Base-by-base conservation (phyloP, 148 eudicot species). In the Arbutus unedo region DNA sequence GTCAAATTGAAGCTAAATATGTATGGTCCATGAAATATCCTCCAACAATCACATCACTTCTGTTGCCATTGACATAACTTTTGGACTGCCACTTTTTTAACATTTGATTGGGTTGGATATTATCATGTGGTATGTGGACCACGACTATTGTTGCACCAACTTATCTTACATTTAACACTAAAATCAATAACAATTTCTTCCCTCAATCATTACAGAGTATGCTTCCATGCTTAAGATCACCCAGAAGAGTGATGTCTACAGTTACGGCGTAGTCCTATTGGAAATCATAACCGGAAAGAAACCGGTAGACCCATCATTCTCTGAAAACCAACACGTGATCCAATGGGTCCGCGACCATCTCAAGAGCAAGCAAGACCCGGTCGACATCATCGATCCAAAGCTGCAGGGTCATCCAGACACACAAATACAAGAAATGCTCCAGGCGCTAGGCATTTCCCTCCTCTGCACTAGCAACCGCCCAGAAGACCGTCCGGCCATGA, bases 371-470 rank as follows among this genome's bases (percentile, higher is more conserved):
- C 81, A 66, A 43, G 91, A 95, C 84, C 94, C 96, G 0, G 85
- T 91, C 10, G 93, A 94, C 47, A 76, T 93, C 8, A 89, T 95
- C 10, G 98, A 95, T 78, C 80, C 85, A 1, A 91, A 90, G 70
- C 91, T 95, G 47, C 98, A 93, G 55, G 94, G 96, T 23, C 90
- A 89, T 38, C 91, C 90, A 0, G 98, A 95, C 68, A 84, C 91
- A 7, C 96, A 92, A 76, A 76, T 95, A 19, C 98, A 95, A 84
- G 98, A 95, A 80, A 95, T 95, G 96, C 91, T 95, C 4, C 98
- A 95, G 82, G 91, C 95, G 3, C 85, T 95, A 2, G 98, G 98
- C 64, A 94, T 95, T 13, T 88, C 98, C 49, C 89, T 95, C 5
- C 86, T 95, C 19, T 95, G 98, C 89, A 92, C 96, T 0, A 94